Percentiles rank a stretch among this genome's conserved stretches.
Conservation (phyloP, 1,139 yeast genomes). For the Casaregolazyma suthepensis region DNA sequence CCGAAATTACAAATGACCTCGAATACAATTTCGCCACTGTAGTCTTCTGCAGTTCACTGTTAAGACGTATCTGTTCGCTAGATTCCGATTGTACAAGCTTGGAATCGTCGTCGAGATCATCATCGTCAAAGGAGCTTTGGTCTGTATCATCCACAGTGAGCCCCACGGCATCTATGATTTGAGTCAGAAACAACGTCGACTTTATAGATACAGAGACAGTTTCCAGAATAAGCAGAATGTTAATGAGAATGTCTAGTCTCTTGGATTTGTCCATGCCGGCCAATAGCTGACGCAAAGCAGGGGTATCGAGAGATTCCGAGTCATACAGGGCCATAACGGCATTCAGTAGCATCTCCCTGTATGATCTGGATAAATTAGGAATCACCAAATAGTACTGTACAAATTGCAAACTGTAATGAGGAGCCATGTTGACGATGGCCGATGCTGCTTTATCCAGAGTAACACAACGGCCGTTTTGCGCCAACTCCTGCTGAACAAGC, state of each 20-base stretch:
- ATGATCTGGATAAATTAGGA: background rate
- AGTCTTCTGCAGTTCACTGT: background rate
- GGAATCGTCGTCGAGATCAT: constrained; percentile 5
- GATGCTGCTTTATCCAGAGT: background rate
- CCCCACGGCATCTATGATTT: constrained; percentile 1
- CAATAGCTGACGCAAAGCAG: background rate
- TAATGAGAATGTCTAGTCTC: constrained; percentile 1
- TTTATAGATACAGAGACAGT: background rate
- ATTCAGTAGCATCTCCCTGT: background rate
- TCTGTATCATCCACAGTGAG: constrained; percentile 1
- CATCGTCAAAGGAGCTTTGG: background rate
- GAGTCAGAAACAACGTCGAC: background rate
- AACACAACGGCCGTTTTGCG: background rate
- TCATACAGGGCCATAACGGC: background rate
- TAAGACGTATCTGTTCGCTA: background rate
- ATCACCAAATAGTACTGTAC: constrained; percentile 1
- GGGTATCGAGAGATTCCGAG: background rate
- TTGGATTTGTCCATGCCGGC: background rate
- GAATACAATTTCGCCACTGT: constrained; percentile 11
- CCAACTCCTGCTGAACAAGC: background rate
- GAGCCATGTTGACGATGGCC: background rate
- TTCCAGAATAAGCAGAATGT: background rate
- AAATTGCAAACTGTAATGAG: background rate
- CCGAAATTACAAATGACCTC: constrained; percentile 10
- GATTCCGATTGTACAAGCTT: background rate